Conservation (phyloP, 2,329 filamentous ascomycete species). For the Nannizzia gypsea region DNA sequence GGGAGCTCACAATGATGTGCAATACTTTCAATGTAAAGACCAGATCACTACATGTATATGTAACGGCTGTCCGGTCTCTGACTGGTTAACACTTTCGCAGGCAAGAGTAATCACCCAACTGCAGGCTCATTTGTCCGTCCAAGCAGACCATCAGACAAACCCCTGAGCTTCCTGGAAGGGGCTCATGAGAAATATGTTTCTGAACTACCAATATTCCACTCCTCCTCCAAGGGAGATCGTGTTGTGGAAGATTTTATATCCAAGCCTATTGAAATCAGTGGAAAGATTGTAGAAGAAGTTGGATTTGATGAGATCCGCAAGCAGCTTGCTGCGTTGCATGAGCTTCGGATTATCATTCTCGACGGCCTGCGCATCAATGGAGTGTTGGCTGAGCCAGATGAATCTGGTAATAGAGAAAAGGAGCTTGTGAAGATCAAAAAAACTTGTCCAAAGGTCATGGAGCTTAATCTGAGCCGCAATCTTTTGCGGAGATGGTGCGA, state of each 20-base stretch:
- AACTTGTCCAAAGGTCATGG: constrained; percentile 48
- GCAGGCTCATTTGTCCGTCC: constrained; percentile 82
- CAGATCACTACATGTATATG: background rate
- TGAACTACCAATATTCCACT: constrained; percentile 28
- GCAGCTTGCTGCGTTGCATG: constrained; percentile 63
- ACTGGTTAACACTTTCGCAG: constrained; percentile 28
- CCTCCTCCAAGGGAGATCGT: background rate
- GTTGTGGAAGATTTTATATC: background rate
- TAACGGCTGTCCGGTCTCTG: background rate
- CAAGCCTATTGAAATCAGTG: constrained; percentile 57
- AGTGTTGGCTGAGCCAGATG: constrained; percentile 21
- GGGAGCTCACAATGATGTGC: constrained; percentile 64
- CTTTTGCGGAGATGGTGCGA: constrained; percentile 57
- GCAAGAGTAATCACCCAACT: constrained; percentile 50
- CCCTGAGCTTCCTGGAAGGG: constrained; percentile 65
- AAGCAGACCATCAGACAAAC: constrained; percentile 54
- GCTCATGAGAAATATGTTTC: constrained; percentile 74
- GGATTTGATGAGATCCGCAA: constrained; percentile 86
- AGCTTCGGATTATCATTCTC: constrained; percentile 69
- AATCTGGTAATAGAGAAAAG: constrained; percentile 15
- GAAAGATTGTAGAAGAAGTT: constrained; percentile 82
- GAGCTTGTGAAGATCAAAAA: constrained; percentile 41
- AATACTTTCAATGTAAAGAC: constrained; percentile 67
- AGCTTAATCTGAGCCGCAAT: constrained; percentile 79
- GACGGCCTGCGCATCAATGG: constrained; percentile 57